These are phyloP conservation scores for Panus rudis DNA, from an alignment of 768 basidiomycete species.

Conservation along the genomic window DNA sequence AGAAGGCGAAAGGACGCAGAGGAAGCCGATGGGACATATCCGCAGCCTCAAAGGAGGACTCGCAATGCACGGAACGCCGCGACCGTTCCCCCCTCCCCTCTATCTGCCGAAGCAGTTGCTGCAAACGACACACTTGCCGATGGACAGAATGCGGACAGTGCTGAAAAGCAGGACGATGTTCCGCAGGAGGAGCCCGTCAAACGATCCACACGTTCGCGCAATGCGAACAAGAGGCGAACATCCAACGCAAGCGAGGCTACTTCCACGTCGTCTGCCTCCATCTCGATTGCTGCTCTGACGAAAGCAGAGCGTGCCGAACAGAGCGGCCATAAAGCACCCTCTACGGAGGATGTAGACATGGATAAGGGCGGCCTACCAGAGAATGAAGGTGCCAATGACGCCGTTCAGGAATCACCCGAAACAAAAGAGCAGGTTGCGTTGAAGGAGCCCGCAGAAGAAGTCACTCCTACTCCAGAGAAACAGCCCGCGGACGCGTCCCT, in stretches of 20 bases:
- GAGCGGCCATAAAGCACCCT: neutral
- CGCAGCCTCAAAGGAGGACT: conserved; percentile 51
- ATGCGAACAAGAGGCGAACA: conserved; percentile 28
- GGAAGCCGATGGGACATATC: conserved; percentile 57
- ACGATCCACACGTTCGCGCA: conserved; percentile 40
- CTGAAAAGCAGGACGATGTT: conserved; percentile 20
- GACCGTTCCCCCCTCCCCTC: conserved; percentile 20
- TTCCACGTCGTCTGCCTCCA: conserved; percentile 25
- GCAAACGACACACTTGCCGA: conserved; percentile 21
- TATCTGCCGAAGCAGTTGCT: conserved; percentile 29
- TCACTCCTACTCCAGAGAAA: too few species aligned
- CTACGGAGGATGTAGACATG: neutral
- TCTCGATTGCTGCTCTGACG: conserved; percentile 24
- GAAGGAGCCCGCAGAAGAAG: too few species aligned
- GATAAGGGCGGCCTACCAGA: too few species aligned
- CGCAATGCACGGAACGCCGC: conserved; percentile 42
- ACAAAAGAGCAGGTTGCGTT: too few species aligned
- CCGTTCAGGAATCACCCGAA: too few species aligned
- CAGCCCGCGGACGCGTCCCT: too few species aligned
- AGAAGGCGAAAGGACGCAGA: conserved; percentile 53
- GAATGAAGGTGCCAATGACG: too few species aligned
- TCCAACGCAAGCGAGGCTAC: conserved; percentile 50
- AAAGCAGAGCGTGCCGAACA: neutral
- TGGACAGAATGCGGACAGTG: conserved; percentile 12
- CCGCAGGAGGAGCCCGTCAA: conserved; percentile 12